Evolutionary conservation across 2,329 filamentous ascomycete species (phyloP), one percentile per base, ranked within the genome.

Genomic region (Xylaria sp.): DNA sequence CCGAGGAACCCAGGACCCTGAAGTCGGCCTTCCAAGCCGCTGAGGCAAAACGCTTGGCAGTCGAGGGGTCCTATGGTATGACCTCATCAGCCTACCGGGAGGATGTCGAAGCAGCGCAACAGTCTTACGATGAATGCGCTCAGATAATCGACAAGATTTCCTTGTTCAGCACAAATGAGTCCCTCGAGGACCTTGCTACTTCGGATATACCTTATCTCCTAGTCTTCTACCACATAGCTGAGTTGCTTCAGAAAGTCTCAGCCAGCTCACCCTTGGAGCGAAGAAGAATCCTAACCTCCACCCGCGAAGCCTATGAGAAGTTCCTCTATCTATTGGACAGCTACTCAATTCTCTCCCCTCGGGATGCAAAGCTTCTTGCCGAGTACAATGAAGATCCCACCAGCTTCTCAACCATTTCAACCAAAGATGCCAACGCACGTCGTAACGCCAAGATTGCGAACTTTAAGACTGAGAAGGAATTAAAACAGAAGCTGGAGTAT

Each of bases 161-260:
- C 0, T 84, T 99, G 62, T 98, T 98, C 86, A 97, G 93, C 74
- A 86, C 90, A 42, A 99, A 99, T 81, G 96, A 99, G 80, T 87
- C 88, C 0, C 81, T 95, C 47, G 96, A 99, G 70, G 96, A 99
- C 81, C 83, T 98, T 37, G 85, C 92, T 16, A 97, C 95, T 1
- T 86, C 87, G n/a, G 91, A 97, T 76, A 82, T 99, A 37, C 93
- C 93, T 82, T 97, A 95, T 79, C 86, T 99, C 69, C 86, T 93
- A 25, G 87, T 94, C 70, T 87, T 92, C 79, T 93, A 91, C 79
- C 88, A 91, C 76, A 84, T 96, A 62, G 95, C 94, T 40, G 94
- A 97, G 77, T 86, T 98, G 13, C 83, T 91, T 44, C 89, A 93
- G 75, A 91, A 88, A 73, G 85, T 91, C 68, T 89, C 87, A 68